Conservation (phyloP, 2,329 filamentous ascomycete species). For the Aspergillus fischeri region DNA sequence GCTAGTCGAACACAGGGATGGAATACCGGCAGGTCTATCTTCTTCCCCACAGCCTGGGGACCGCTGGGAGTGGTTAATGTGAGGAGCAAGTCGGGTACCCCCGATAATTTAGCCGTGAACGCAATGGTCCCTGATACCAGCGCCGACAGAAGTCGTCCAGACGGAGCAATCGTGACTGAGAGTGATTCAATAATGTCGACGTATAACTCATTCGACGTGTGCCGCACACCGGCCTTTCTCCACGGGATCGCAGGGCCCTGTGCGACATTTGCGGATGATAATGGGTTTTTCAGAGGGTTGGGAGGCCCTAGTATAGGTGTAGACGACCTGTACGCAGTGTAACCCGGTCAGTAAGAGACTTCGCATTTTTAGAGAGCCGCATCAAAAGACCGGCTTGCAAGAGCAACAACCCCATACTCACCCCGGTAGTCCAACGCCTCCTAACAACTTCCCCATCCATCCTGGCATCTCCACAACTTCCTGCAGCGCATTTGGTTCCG, state of each 20-base stretch:
- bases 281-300: slow-evolving; percentile 39
- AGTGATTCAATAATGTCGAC: slow-evolving; percentile 92
- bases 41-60: slow-evolving; percentile 67
- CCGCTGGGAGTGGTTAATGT: slow-evolving; percentile 75
- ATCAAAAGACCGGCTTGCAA: neutral
- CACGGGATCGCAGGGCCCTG: slow-evolving; percentile 66
- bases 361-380: neutral
- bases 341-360: neutral
- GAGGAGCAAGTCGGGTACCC: slow-evolving; percentile 83
- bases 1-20: slow-evolving; percentile 90
- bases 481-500: slow-evolving; percentile 85
- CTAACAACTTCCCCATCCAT: slow-evolving; percentile 81
- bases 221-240: slow-evolving; percentile 85
- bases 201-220: slow-evolving; percentile 96
- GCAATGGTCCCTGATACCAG: slow-evolving; percentile 89
- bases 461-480: slow-evolving; percentile 91
- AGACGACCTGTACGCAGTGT: slow-evolving; percentile 25
- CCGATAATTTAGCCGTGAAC: slow-evolving; percentile 92
- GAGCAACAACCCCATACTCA: slow-evolving; percentile 31
- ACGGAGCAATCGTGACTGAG: slow-evolving; percentile 82
- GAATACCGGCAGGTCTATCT: slow-evolving; percentile 87
- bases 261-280: slow-evolving; percentile 30
- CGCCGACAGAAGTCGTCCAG: slow-evolving; percentile 78
- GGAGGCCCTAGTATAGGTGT: slow-evolving; percentile 39
- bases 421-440: slow-evolving; percentile 80